Base-by-base conservation (phyloP, 106 monocot species). In the Allium sativum region DNA sequence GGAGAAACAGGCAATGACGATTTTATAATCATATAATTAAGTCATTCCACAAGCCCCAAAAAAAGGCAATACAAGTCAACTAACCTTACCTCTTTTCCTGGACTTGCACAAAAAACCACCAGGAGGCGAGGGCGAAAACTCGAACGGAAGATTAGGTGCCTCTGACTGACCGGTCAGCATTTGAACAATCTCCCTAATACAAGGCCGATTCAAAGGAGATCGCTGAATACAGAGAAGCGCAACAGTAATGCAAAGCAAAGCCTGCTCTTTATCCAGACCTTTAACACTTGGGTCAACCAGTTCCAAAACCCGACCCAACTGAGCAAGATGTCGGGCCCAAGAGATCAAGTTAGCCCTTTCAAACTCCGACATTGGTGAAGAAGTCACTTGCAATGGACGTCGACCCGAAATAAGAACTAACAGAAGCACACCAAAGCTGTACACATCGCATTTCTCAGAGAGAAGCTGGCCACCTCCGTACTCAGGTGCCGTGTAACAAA, bases 361-460 rank as follows among this genome's bases (percentile, higher is more conserved):
- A 43, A 98, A 88, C 66, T 98, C 91, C 10, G 84, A 76, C 91
- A 87, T 85, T 6, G 96, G 91, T 4, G 87, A 91, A 1, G 91
- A 76, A 0, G 80, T 78, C 65, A 98, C 82, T 65, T 98, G 91
- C 7, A 98, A 78, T 0, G 96, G 96, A 40, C 96, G 60, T 42
- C 96, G 77, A 15, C 96, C 96, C 12, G 96, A 98, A 42, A 98
- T 75, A 42, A 98, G 61, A 43, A 98, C 96, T 70, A 91, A 52
- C 10, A 98, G 58, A 7, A 98, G 77, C 11, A 98, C 96, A 16
- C 96, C 96, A 61, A 88, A 98, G 76, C 96, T 98, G 48, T 98
- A 98, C 15, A 98, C 83, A 59, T 98, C 96, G 43, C 84, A 91
- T 56, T 98, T 98, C 61, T 91, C 96, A 11, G 91, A 98, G 51